Evolutionary conservation across 148 eudicot genomes (phyloP), one percentile per base, ranked within the genome.

Genomic region (Vaccinium darrowii): DNA sequence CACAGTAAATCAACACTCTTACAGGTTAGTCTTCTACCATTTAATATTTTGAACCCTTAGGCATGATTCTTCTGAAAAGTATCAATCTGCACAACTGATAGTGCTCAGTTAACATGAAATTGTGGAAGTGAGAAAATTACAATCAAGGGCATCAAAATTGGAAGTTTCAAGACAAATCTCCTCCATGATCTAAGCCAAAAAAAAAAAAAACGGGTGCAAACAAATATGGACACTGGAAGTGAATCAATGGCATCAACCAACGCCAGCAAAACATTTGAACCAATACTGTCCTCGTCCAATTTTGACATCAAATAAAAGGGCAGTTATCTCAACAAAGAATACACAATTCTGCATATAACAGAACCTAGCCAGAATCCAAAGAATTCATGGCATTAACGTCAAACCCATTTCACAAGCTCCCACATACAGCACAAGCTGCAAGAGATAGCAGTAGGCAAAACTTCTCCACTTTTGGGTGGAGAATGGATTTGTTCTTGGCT

Each of bases 51-150:
- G 43, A 72, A 16, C 49, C 50, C 52, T 19, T 75, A 3, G 23
- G 52, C 78, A 18, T 39, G 78, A 75, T 43, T 75, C 11, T 1
- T 16, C n/a, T 11, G 8, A 18, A 6, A 74, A 43, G n/a, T 74
- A 43, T 75, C 53, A 19, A 53, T 75, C 19, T 27, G 53, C 27
- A 75, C 19, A 27, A 73, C 19, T 19, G 25, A 19, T 75, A 43
- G 78, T 75, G 78, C 54, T 75, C 8, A 16, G 53, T 75, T 39
- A 16, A 43, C 25, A 75, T n/a, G 21, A 75, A 75, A 75, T 75
- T 19, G 23, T 9, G 53, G 23, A 43, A 47, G 23, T 74, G 78
- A 18, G 78, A 18, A 18, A 75, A 36, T 75, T 36, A 19, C 23
- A 18, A 18, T 75, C 52, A 19, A 75, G 54, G 78, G 25, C 10